Percentiles rank a stretch among this genome's conserved stretches.
Conservation (phyloP, 345 rosid genomes). For the Gossypium arboreum region DNA sequence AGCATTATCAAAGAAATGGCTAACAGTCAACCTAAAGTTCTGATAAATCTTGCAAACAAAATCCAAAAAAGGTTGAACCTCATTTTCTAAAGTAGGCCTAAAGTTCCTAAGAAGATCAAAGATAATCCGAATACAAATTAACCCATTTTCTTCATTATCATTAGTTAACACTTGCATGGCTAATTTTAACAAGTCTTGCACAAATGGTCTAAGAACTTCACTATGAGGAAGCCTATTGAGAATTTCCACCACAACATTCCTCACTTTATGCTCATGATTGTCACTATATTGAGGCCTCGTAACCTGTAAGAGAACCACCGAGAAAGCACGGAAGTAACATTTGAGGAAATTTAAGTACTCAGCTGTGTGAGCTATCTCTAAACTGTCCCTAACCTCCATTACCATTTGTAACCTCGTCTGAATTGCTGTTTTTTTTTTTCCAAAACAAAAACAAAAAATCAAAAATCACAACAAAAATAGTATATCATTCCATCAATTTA, state of each 20-base stretch:
- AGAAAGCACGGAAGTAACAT: constrained; percentile 93
- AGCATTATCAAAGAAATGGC: constrained; percentile 79
- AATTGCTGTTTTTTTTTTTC: constrained; percentile 46
- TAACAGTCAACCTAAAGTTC: constrained; percentile 72
- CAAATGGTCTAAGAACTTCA: constrained; percentile 97
- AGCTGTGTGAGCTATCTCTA: constrained; percentile 96
- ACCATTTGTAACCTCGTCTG: constrained; percentile 81
- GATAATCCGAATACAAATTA: constrained; percentile 90
- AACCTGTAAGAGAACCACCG: constrained; percentile 61
- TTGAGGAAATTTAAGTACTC: constrained; percentile 91
- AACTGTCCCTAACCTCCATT: constrained; percentile 93
- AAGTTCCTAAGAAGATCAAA: constrained; percentile 93
- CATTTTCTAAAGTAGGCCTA: constrained; percentile 85
- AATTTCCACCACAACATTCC: constrained; percentile 89
- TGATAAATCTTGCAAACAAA: constrained; percentile 95
- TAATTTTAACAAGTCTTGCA: constrained; percentile 92
- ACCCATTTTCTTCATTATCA: constrained; percentile 93
- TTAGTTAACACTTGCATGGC: constrained; percentile 96
- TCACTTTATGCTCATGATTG: constrained; percentile 84
- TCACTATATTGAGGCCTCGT: constrained; percentile 81
- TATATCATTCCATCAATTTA: not conserved
- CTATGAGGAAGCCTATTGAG: constrained; percentile 95
- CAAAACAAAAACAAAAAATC: not conserved
- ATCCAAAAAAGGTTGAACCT: constrained; percentile 94
- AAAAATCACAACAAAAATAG: not conserved